phyloP scores from a whole-genome alignment of 768 basidiomycete species.

The Serendipita vermifera region DNA sequence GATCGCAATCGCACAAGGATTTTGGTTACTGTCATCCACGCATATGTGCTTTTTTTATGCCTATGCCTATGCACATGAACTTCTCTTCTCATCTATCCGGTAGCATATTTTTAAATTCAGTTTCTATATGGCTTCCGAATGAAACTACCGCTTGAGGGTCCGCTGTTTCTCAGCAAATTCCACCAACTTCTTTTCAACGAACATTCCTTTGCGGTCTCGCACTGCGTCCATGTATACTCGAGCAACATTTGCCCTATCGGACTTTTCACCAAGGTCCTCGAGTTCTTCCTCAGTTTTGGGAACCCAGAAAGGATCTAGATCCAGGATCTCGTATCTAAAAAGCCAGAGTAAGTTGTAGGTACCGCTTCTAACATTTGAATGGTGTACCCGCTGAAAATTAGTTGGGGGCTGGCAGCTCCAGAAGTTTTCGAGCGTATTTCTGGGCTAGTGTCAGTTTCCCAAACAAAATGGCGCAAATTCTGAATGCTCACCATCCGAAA shows the following conservation, averaged over 20 bases:
- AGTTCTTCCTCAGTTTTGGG: slow-evolving; percentile 94
- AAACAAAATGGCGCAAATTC: background rate
- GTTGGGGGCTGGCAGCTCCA: slow-evolving; percentile 91
- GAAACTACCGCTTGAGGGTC: slow-evolving; percentile 50
- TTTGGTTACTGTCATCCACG: too few relatives aligned
- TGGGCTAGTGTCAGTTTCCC: slow-evolving; percentile 24
- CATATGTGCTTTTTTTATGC: too few relatives aligned
- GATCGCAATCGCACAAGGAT: too few relatives aligned
- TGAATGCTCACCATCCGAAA: slow-evolving; percentile 67
- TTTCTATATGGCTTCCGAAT: too few relatives aligned
- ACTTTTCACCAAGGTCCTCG: slow-evolving; percentile 93
- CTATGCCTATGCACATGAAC: too few relatives aligned
- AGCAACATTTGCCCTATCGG: slow-evolving; percentile 86
- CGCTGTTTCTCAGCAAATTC: slow-evolving; percentile 96
- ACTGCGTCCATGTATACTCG: slow-evolving; percentile 86
- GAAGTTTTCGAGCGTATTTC: slow-evolving; percentile 95
- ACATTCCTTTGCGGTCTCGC: slow-evolving; percentile 86
- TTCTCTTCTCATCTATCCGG: too few relatives aligned
- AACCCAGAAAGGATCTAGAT: slow-evolving; percentile 95
- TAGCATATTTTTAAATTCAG: too few relatives aligned
- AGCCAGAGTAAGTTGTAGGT: slow-evolving; percentile 16
- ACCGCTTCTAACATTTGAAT: background rate
- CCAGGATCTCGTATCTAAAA: slow-evolving; percentile 75
- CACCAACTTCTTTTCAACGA: slow-evolving; percentile 88
- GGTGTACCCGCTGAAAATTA: slow-evolving; percentile 82